Base-by-base conservation (phyloP, 106 monocot genomes). In the Xerophyta viscosa region DNA sequence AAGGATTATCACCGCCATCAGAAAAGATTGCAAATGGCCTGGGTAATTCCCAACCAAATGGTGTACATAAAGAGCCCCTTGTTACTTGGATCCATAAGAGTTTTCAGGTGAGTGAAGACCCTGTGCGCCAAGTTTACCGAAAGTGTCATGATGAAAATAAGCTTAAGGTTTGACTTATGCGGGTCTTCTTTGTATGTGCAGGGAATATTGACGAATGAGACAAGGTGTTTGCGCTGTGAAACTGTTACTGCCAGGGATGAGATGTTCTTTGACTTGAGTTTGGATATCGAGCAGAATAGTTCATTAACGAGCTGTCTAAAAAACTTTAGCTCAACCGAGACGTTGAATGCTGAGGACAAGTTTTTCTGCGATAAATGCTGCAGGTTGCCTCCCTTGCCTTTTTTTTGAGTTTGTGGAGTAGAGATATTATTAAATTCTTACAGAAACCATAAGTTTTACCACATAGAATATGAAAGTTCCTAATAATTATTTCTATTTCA, bases 351-450 rank as follows among this genome's bases (percentile, higher is more conserved):
- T 15, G 74, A 79, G 54, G 79, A 79, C 37, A 79, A 79, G 49
- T 79, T 79, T 69, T 79, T 79, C 54, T 79, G 79, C 20, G 79
- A 74, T 50, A 74, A 79, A 37, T 79, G 79, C 41, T 79, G 73
- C 73, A 74, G 79, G 73, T 79, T 51, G 3, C n/a, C 44, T 48
- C 4, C 31, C 31, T 30, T 20, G 41, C 24, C 27, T 6, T 58
- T 46, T 4, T 53, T 43, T 53, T 41, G 13, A 39, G 39, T 39
- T 39, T 39, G 39, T 33, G 33, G 5, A 33, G n/a, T n/a, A n/a
- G n/a, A n/a, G n/a, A n/a, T n/a, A n/a, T n/a, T n/a, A n/a, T n/a
- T n/a, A n/a, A n/a, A n/a, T n/a, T n/a, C n/a, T n/a, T n/a, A n/a
- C n/a, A n/a, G n/a, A n/a, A n/a, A n/a, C n/a, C n/a, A n/a, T n/a